phyloP scores from a whole-genome alignment of 441 rosid species.

The Gossypium trilobum region DNA sequence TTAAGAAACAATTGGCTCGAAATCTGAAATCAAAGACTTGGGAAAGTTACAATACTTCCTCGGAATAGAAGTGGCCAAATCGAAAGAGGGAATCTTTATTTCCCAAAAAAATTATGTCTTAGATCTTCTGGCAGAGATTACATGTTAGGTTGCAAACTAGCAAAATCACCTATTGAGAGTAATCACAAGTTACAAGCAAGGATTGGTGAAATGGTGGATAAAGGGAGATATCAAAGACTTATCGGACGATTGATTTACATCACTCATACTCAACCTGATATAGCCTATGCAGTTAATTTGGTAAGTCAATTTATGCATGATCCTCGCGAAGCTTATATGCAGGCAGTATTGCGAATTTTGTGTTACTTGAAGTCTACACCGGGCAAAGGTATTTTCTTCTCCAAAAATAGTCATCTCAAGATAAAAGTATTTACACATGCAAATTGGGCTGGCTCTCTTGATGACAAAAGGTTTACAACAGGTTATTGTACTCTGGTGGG shows the following conservation, averaged over 20 bases:
- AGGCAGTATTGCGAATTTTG: not conserved
- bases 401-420: not conserved
- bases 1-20: not conserved
- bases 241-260: no score
- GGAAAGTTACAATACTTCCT: not conserved
- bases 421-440: not conserved
- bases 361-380: not conserved
- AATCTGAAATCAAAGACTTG: not conserved
- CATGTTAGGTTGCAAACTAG: not conserved
- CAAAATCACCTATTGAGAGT: not conserved
- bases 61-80: not conserved
- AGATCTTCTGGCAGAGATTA: not conserved
- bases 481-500: not conserved
- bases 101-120: not conserved
- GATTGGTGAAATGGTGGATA: not conserved
- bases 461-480: not conserved
- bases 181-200: not conserved
- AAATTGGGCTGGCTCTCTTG: not conserved
- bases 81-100: not conserved
- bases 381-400: not conserved
- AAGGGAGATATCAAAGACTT: not conserved
- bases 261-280: not conserved
- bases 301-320: not conserved
- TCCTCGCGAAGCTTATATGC: not conserved
- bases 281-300: not conserved